phyloP scores from a whole-genome alignment of 202 grass and related monocot genomes.

The Thinopyrum obtusiflorum region DNA sequence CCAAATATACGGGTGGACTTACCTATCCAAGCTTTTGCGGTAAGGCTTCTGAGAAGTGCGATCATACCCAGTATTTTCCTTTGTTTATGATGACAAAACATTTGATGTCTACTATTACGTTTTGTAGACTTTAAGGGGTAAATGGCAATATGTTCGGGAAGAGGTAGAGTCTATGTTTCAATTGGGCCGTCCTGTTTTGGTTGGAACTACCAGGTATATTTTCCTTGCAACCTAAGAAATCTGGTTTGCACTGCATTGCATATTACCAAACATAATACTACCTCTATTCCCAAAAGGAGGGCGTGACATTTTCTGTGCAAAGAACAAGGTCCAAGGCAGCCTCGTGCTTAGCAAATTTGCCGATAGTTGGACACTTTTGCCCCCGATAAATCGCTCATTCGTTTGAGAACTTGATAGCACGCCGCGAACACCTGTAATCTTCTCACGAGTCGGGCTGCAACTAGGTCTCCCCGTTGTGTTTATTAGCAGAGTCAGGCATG shows the following conservation, averaged over 20 bases:
- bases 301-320: background rate
- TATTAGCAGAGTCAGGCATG: background rate
- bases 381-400: background rate
- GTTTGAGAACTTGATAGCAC: background rate
- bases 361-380: background rate
- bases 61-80: background rate
- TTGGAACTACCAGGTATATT: conserved; percentile 92
- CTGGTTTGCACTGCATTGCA: background rate
- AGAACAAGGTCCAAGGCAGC: background rate
- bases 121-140: conserved; percentile 82
- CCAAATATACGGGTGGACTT: conserved; percentile 87
- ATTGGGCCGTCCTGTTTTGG: conserved; percentile 89
- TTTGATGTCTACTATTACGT: conserved; percentile 21
- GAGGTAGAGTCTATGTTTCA: conserved; percentile 92
- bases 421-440: background rate
- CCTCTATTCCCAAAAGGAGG: background rate
- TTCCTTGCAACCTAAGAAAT: conserved; percentile 19
- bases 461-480: background rate
- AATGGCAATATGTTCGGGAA: conserved; percentile 85
- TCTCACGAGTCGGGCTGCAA: background rate
- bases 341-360: background rate
- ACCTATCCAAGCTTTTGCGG: conserved; percentile 98
- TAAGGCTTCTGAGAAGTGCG: conserved; percentile 35
- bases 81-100: conserved; percentile 9
- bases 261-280: background rate